Evolutionary conservation across 768 basidiomycete genomes (phyloP), one percentile per base, ranked within the genome.

Genomic region (Mycena crocata): DNA sequence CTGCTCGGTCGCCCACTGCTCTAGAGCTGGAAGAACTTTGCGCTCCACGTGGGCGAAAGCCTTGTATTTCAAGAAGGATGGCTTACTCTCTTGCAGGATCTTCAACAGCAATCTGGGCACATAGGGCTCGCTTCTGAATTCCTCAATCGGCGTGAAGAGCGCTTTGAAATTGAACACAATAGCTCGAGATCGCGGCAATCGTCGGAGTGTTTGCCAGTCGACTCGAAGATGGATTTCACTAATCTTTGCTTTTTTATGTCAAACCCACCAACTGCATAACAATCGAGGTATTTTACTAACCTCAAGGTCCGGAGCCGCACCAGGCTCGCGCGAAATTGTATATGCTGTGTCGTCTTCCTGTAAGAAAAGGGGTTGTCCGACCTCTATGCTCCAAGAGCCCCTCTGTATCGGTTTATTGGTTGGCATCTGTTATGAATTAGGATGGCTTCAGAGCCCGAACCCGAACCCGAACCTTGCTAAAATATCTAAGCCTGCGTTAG

Each of bases 91-190:
- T 7, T 75, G 70, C 21, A 86, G 59, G 39, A 87, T 69, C 57
- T 81, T 86, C 30, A 83, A 78, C 23, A 87, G 60, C 45, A 87
- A 73, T 60, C 75, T 79, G 2, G 86, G 86, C 62, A 87, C 81
- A 52, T 83, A 85, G 8, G 83, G 82, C 65, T 87, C 86, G 9
- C 76, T 69, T 46, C 79, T 72, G 54, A 87, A 82, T 28, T 81
- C 71, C 14, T 77, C 79, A 24, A 84, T 66, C 0, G 86, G 85
- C 2, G 85, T 87, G 73, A 87, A 88, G 28, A 88, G 73, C 13
- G 84, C 81, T 66, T 85, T 87, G 73, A 82, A 87, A 69, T 86
- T 86, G 76, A 87, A 87, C 10, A 84, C 77, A 28, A 88, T 84
- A 0, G 84, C 83, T 14, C 75, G 75, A 8, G 86, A 85, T 57